phyloP scores from a whole-genome alignment of 768 basidiomycete genomes.

The Mrakia hoshinonis region DNA sequence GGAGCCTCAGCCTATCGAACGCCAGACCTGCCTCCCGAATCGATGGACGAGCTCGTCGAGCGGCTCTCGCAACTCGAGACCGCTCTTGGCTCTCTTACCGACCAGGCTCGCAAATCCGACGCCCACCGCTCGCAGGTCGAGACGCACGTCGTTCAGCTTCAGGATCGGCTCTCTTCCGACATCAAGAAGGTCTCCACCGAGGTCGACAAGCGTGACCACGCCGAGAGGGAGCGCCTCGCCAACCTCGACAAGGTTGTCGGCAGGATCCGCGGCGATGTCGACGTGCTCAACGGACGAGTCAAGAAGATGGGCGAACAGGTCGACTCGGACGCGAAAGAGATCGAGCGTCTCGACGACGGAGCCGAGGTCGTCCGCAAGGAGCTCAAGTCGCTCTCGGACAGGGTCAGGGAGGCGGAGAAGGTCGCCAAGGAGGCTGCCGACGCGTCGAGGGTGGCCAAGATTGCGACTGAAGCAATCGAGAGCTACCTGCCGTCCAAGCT shows the following conservation, averaged over 20 bases:
- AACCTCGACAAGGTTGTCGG: conserved; percentile 26
- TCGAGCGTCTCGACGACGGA: conserved; percentile 8
- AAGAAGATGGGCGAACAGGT: conserved; percentile 15
- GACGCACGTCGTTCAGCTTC: conserved; percentile 20
- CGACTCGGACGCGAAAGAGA: background rate
- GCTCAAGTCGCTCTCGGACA: conserved; percentile 30
- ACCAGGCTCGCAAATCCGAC: conserved; percentile 25
- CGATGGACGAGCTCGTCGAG: conserved; percentile 38
- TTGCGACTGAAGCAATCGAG: conserved; percentile 39
- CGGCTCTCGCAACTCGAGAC: conserved; percentile 37
- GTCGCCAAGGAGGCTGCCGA: conserved; percentile 36
- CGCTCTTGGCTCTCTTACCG: conserved; percentile 33
- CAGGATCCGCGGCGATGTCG: conserved; percentile 22
- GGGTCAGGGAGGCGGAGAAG: conserved; percentile 37
- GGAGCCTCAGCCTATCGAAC: conserved; percentile 21
- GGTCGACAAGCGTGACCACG: background rate
- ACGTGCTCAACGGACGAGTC: conserved; percentile 4
- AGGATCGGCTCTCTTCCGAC: conserved; percentile 24
- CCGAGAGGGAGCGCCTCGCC: conserved; percentile 19
- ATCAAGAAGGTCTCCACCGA: conserved; percentile 6
- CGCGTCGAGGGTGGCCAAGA: conserved; percentile 35
- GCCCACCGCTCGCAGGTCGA: conserved; percentile 22
- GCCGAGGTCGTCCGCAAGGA: conserved; percentile 30
- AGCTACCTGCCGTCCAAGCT: conserved; percentile 41
- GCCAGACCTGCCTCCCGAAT: conserved; percentile 31